phyloP scores from a whole-genome alignment of 192 early-diverging fungal species.

The Podila minutissima region DNA sequence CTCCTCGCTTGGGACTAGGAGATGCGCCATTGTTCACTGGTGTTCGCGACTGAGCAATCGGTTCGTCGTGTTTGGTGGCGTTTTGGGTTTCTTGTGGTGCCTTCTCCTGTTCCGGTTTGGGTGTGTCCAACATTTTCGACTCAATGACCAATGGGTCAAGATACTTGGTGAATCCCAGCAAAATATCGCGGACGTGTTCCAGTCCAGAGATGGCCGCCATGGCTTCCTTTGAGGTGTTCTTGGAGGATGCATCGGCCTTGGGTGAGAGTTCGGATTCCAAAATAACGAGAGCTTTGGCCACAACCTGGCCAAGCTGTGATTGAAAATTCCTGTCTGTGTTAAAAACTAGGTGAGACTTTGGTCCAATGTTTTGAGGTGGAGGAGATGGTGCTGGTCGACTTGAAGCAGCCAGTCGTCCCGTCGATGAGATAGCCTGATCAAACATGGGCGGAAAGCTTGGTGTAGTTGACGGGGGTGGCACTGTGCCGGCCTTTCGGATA shows the following conservation, averaged over 20 bases:
- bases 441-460: slow-evolving; percentile 40
- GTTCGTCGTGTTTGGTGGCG: background rate
- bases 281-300: slow-evolving; percentile 45
- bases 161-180: slow-evolving; percentile 55
- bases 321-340: slow-evolving; percentile 44
- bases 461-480: slow-evolving; percentile 1
- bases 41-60: background rate
- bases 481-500: slow-evolving; percentile 26
- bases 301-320: slow-evolving; percentile 50
- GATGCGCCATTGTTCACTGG: background rate
- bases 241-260: slow-evolving; percentile 5
- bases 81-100: background rate
- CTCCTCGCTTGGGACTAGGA: background rate
- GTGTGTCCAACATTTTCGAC: slow-evolving; percentile 18
- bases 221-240: slow-evolving; percentile 37
- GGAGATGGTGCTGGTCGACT: slow-evolving; percentile 15
- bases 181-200: slow-evolving; percentile 65
- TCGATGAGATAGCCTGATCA: slow-evolving; percentile 28
- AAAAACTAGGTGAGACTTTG: background rate
- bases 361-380: slow-evolving; percentile 11
- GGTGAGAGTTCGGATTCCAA: slow-evolving; percentile 56
- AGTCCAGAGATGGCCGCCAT: slow-evolving; percentile 56
- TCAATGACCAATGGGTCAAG: slow-evolving; percentile 53
- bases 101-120: background rate
- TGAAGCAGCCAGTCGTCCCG: slow-evolving; percentile 6